phyloP scores from a whole-genome alignment of 345 rosid species.

The Aquilaria sinensis region DNA sequence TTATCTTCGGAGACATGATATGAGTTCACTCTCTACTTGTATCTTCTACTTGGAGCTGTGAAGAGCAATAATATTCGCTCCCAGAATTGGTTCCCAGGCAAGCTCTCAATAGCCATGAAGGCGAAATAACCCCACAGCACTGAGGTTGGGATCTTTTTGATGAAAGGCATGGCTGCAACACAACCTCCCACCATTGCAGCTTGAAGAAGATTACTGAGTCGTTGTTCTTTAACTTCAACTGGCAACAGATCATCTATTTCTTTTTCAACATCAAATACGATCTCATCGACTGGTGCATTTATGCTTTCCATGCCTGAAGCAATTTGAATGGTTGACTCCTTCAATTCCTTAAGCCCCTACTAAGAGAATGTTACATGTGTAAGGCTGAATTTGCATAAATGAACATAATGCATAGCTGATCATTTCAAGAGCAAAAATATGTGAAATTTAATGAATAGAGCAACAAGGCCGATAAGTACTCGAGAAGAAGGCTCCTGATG shows the following conservation, averaged over 20 bases:
- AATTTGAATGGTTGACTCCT: constrained; percentile 53
- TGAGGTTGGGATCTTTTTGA: constrained; percentile 81
- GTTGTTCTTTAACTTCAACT: constrained; percentile 91
- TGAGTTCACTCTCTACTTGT: constrained; percentile 43
- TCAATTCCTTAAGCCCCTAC: constrained; percentile 65
- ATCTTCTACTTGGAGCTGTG: constrained; percentile 86
- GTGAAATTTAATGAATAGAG: too few species aligned
- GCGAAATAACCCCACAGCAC: constrained; percentile 98
- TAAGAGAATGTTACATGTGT: constrained; percentile 2
- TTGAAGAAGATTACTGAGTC: constrained; percentile 92
- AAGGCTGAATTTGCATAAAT: too few species aligned
- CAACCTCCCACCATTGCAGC: constrained; percentile 73
- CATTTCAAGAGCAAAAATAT: too few species aligned
- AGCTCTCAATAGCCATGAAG: constrained; percentile 90
- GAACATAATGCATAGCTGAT: too few species aligned
- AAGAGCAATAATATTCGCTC: constrained; percentile 81
- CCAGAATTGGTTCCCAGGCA: constrained; percentile 97
- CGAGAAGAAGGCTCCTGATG: constrained; percentile 49
- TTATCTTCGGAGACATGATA: background rate
- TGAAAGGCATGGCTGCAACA: constrained; percentile 83
- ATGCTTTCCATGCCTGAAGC: constrained; percentile 43
- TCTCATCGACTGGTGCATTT: constrained; percentile 54
- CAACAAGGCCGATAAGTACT: constrained; percentile 22
- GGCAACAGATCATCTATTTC: constrained; percentile 85
- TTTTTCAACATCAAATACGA: constrained; percentile 70